Evolutionary conservation across 176 grass and related monocot species (phyloP).

Genomic region (Oryza australiensis): DNA sequence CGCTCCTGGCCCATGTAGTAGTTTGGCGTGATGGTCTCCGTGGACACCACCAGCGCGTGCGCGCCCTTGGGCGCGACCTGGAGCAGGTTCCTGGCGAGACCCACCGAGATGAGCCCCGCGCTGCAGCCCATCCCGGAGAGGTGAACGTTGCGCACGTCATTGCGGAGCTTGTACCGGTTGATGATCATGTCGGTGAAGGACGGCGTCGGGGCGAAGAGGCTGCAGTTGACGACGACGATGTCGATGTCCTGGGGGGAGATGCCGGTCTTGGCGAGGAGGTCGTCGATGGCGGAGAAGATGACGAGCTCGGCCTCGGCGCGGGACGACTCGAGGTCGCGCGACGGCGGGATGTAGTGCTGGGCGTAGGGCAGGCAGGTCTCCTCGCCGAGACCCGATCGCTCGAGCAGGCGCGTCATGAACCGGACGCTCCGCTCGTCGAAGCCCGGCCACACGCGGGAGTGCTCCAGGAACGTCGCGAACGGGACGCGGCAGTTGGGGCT

Average conservation of each 20-base stretch:
- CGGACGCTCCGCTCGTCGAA: slow-evolving; percentile 71
- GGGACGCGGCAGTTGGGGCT: slow-evolving; percentile 60
- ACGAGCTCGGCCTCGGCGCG: slow-evolving; percentile 60
- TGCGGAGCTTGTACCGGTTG: slow-evolving; percentile 47
- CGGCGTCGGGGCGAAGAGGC: slow-evolving; percentile 62
- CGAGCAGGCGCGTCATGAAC: slow-evolving; percentile 65
- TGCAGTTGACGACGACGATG: slow-evolving; percentile 64
- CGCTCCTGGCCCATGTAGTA: slow-evolving; percentile 62
- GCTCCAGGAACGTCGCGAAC: slow-evolving; percentile 70
- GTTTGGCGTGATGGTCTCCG: slow-evolving; percentile 65
- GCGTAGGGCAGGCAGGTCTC: slow-evolving; percentile 73
- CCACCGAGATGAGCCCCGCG: slow-evolving; percentile 62
- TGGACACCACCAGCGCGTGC: slow-evolving; percentile 56
- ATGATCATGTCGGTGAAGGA: slow-evolving; percentile 64
- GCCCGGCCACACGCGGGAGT: slow-evolving; percentile 59
- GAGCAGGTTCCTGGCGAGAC: slow-evolving; percentile 51
- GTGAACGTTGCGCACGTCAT: slow-evolving; percentile 55
- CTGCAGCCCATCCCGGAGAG: slow-evolving; percentile 70
- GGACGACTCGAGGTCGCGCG: slow-evolving; percentile 50
- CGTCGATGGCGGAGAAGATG: slow-evolving; percentile 75
- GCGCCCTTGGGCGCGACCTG: slow-evolving; percentile 46
- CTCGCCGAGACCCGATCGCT: slow-evolving; percentile 71
- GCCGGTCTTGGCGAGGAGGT: slow-evolving; percentile 60
- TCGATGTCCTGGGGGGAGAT: slow-evolving; percentile 42
- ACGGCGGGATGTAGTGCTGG: slow-evolving; percentile 78